These are phyloP conservation scores for Suhomyces sp. DNA, from an alignment of 805 yeast genomes.

Conservation along the genomic window DNA sequence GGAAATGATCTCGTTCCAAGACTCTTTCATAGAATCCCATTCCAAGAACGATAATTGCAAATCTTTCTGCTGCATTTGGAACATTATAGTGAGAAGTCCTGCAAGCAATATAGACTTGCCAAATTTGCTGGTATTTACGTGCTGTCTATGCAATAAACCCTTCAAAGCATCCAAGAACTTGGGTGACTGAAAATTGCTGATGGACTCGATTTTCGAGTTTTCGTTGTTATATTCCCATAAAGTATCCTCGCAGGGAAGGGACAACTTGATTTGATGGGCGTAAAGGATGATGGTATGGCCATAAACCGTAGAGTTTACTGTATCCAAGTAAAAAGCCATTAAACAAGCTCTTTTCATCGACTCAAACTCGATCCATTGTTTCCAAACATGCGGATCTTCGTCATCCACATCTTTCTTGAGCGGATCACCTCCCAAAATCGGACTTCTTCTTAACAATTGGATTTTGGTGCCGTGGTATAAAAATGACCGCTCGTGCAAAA, in stretches of 20 bases:
- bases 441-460: slow-evolving; percentile 22
- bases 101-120: slow-evolving; percentile 14
- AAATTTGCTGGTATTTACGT: slow-evolving; percentile 19
- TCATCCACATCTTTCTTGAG: slow-evolving; percentile 27
- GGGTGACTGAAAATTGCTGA: slow-evolving; percentile 15
- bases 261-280: slow-evolving; percentile 27
- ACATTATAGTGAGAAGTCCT: slow-evolving; percentile 12
- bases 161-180: slow-evolving; percentile 22
- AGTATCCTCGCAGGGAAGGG: slow-evolving; percentile 28
- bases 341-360: slow-evolving; percentile 31
- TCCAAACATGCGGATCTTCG: slow-evolving; percentile 15
- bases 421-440: slow-evolving; percentile 42
- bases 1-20: slow-evolving; percentile 27
- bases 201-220: slow-evolving; percentile 10
- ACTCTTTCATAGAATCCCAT: slow-evolving; percentile 22
- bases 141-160: slow-evolving; percentile 18
- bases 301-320: slow-evolving; percentile 33
- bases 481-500: slow-evolving; percentile 11
- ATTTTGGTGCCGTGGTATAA: slow-evolving; percentile 17
- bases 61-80: slow-evolving; percentile 17
- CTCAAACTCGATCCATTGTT: slow-evolving; percentile 38
- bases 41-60: slow-evolving; percentile 22
- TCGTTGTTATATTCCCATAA: slow-evolving; percentile 26
- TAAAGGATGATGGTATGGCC: slow-evolving; percentile 25
- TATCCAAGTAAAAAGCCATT: slow-evolving; percentile 37